Conservation (phyloP, 257 asterid species). For the Primulina eburnea region DNA sequence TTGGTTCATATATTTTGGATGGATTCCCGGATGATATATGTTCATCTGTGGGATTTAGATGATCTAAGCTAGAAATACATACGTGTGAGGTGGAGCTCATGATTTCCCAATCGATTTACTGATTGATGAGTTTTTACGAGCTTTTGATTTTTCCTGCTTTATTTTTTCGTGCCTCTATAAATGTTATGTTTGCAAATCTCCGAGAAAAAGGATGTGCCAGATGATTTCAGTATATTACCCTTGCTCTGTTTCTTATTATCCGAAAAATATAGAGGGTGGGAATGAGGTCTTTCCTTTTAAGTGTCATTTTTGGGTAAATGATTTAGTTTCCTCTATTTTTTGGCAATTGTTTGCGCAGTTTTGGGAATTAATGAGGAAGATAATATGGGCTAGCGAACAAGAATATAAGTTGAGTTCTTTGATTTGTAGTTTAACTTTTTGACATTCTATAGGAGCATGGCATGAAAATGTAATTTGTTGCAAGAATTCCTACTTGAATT, state of each 20-base stretch:
- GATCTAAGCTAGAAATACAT: slow-evolving; percentile 22
- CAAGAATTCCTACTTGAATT: not conserved
- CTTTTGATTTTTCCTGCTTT: not conserved
- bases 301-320: slow-evolving; percentile 12
- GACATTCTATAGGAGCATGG: not conserved
- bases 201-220: not conserved
- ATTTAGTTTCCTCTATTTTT: slow-evolving; percentile 1
- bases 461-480: not conserved
- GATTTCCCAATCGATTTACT: slow-evolving; percentile 18
- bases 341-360: not conserved
- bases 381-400: not conserved
- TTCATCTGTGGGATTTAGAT: slow-evolving; percentile 13
- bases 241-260: not conserved
- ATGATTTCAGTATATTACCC: not conserved
- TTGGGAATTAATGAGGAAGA: slow-evolving; percentile 2
- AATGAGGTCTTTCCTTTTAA: slow-evolving; percentile 2
- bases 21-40: slow-evolving; percentile 12
- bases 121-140: slow-evolving; percentile 12
- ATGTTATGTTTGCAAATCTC: slow-evolving; percentile 17
- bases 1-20: not conserved
- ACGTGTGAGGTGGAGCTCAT: slow-evolving; percentile 13
- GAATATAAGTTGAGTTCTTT: not conserved
- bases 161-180: not conserved
- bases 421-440: not conserved
- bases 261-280: not conserved